Conservation (phyloP, 1,139 yeast species). For the Saccharomyces hybrid region DNA sequence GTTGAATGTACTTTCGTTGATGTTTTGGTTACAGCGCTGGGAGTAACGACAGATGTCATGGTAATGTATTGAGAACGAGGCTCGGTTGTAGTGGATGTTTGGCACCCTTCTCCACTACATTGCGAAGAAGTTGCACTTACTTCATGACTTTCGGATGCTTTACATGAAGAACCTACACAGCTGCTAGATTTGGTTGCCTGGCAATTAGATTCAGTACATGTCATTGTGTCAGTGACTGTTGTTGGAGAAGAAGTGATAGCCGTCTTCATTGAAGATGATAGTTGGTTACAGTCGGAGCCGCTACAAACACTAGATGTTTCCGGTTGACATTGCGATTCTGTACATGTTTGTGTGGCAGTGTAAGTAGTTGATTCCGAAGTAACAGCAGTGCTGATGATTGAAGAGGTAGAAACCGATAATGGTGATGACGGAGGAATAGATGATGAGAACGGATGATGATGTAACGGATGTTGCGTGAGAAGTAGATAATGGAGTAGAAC, state of each 20-base stretch:
- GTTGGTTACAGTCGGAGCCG: background rate
- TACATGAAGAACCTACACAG: background rate
- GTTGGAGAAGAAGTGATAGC: slow-evolving; percentile 1
- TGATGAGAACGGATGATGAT: background rate
- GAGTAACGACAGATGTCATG: slow-evolving; percentile 1
- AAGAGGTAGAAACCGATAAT: background rate
- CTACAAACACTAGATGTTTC: background rate
- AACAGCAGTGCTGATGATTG: background rate
- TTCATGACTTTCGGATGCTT: background rate
- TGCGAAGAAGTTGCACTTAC: background rate
- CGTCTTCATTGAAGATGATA: background rate
- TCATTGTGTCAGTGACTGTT: slow-evolving; percentile 1
- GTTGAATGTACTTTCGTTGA: slow-evolving; percentile 3
- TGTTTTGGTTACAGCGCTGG: slow-evolving; percentile 1
- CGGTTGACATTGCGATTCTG: background rate
- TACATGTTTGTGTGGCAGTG: background rate
- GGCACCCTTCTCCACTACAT: background rate
- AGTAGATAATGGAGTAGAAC: background rate
- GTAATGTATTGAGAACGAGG: background rate
- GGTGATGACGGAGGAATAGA: background rate
- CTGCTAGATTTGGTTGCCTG: background rate
- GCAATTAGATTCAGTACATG: slow-evolving; percentile 8
- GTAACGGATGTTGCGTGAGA: background rate
- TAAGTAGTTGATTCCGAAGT: background rate
- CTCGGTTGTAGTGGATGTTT: background rate